A percentile compares a stretch with the other conserved stretches of the same genome.
phyloP scores from a whole-genome alignment of 352 stramenopile species.

The Globisporangium apiculatum region DNA sequence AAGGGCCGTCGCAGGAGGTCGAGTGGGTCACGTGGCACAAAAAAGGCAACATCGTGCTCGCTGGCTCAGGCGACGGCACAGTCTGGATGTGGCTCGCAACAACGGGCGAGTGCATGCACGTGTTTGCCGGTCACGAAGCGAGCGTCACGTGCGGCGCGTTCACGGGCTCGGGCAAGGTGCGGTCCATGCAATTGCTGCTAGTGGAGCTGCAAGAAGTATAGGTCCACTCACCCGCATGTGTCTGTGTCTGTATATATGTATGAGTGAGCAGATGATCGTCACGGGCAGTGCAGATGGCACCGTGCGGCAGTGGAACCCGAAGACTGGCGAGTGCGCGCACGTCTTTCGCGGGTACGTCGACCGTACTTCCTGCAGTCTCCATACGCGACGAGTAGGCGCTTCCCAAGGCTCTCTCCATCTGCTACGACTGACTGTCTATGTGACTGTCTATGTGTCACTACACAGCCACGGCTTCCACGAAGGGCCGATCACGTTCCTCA shows the following conservation, averaged over 20 bases:
- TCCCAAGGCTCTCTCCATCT: constrained; percentile 5
- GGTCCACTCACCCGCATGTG: no score
- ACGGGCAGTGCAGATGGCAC: constrained; percentile 92
- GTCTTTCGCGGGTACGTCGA: constrained; percentile 70
- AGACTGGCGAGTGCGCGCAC: constrained; percentile 90
- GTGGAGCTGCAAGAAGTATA: background rate
- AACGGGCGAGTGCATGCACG: constrained; percentile 95
- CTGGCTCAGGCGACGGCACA: constrained; percentile 82
- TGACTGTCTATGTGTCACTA: background rate
- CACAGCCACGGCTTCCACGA: constrained; percentile 78
- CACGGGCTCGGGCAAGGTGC: constrained; percentile 91
- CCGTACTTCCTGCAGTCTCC: no score
- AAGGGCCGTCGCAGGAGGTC: constrained; percentile 86
- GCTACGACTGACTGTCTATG: background rate
- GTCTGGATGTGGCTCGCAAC: constrained; percentile 93
- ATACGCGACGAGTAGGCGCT: no score
- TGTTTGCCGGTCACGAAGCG: constrained; percentile 96
- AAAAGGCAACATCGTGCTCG: constrained; percentile 87
- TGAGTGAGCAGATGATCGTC: constrained; percentile 74
- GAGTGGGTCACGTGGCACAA: constrained; percentile 90
- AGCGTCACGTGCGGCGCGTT: constrained; percentile 92
- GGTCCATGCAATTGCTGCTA: constrained; percentile 1
- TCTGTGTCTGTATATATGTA: background rate
- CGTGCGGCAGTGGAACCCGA: constrained; percentile 94
- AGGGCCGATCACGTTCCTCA: constrained; percentile 88